Percentiles rank a stretch among this genome's conserved stretches.
Evolutionary conservation across 768 basidiomycete species (phyloP).

Genomic region (Tricholoma bakamatsutake): DNA sequence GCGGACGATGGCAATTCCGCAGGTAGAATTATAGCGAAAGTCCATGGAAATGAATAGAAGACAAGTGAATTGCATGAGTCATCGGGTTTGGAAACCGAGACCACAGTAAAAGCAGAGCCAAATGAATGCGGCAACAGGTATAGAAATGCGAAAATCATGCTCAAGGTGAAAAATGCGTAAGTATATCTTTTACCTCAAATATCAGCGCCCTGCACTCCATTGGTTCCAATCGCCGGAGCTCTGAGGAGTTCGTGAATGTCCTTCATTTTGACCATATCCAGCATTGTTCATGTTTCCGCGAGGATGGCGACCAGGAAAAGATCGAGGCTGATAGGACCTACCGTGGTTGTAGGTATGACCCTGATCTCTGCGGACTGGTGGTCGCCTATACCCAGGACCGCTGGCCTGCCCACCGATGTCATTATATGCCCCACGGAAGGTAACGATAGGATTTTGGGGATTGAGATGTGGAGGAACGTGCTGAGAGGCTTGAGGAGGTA

Average conservation of each 20-base stretch:
- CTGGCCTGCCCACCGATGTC: constrained; percentile 12
- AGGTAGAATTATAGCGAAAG: not conserved
- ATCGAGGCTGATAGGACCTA: constrained; percentile 16
- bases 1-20: not conserved
- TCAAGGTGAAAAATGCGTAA: not conserved
- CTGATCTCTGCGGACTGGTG: constrained; percentile 22
- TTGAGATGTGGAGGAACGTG: constrained; percentile 11
- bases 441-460: constrained; percentile 5
- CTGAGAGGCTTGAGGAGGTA: constrained; percentile 12
- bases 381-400: constrained; percentile 16
- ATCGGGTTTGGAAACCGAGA: constrained; percentile 5
- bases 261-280: constrained; percentile 20
- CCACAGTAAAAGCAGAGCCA: constrained; percentile 7
- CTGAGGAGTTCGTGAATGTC: constrained; percentile 12
- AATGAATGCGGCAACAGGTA: constrained; percentile 6
- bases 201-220: constrained; percentile 24
- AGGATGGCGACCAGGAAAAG: constrained; percentile 19
- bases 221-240: constrained; percentile 27
- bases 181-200: not conserved
- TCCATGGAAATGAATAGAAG: not conserved
- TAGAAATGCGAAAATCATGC: constrained; percentile 5
- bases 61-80: not conserved
- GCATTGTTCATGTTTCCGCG: constrained; percentile 20
- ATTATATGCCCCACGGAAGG: constrained; percentile 16
- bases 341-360: constrained; percentile 15